Evolutionary conservation across 1,284 basidiomycete species (phyloP), one percentile per base, ranked within the genome.

Genomic region (Tausonia pullulans): DNA sequence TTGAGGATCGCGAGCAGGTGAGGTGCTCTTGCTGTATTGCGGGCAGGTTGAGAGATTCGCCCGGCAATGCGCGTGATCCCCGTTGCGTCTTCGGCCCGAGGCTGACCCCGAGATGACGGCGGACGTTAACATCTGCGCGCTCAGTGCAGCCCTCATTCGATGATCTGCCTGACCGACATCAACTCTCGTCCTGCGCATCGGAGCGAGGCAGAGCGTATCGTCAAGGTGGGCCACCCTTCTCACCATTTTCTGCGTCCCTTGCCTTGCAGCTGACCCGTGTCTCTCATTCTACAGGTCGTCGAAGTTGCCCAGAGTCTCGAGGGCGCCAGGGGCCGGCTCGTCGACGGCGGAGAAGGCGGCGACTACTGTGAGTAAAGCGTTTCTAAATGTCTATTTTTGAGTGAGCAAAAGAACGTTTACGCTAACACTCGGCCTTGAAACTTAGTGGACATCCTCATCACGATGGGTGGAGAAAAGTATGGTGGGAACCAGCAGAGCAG

Each of bases 181-280:
- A 62, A 62, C 61, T 45, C 61, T 8, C 53, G 61, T 7, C 61
- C 61, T 6, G 16, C 16, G 7, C 61, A 62, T 48, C 61, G 61
- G 6, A 16, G n/a, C 39, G 61, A 62, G 11, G 40, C 52, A 14
- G 48, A 39, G 9, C 10, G 61, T 4, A 62, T 62, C 61, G 48
- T 27, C 8, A 11, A 51, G n/a, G 49, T 51, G 27, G 27, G 27
- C 27, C 27, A 27, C 27, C 27, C 27, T 27, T 27, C 27, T 27
- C 27, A 27, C 27, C 27, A 27, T 27, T 27, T 27, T 27, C 27
- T 27, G 27, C 27, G 27, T 27, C 27, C 27, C 27, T 27, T 27
- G 27, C 27, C 27, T 27, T 27, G 27, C 27, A 27, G 27, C 27
- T 27, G 27, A 27, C 27, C 27, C 27, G 27, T 27, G 27, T 27